Conservation (phyloP, 495 filamentous ascomycete species). For the Aspergillus taichungensis region DNA sequence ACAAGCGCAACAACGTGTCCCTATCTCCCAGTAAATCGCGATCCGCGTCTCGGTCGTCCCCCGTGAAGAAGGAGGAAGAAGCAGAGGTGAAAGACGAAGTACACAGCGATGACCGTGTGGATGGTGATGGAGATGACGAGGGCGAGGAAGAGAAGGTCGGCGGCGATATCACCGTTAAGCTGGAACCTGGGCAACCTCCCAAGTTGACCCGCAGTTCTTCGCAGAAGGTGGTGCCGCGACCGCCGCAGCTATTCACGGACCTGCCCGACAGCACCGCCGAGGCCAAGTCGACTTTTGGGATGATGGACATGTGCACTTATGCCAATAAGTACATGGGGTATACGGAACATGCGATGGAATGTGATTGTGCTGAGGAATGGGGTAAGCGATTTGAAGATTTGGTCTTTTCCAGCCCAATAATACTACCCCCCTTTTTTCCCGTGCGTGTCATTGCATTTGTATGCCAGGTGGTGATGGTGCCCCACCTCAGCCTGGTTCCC, state of each 20-base stretch:
- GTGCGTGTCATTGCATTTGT: no score
- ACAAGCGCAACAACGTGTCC: slow-evolving; percentile 4
- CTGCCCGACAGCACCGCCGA: slow-evolving; percentile 67
- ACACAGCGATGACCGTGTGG: not conserved
- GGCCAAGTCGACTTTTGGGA: slow-evolving; percentile 65
- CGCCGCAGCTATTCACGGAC: slow-evolving; percentile 57
- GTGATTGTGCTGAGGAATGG: slow-evolving; percentile 93
- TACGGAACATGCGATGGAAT: slow-evolving; percentile 89
- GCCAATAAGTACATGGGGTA: slow-evolving; percentile 80
- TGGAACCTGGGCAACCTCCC: slow-evolving; percentile 58
- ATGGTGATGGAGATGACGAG: not conserved
- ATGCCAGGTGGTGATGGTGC: no score
- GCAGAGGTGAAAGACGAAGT: slow-evolving; percentile 2
- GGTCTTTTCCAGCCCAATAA: not conserved
- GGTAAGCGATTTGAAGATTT: slow-evolving; percentile 53
- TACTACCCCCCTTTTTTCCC: not conserved
- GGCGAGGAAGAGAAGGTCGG: slow-evolving; percentile 36
- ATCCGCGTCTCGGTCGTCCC: slow-evolving; percentile 7
- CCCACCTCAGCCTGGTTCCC: no score
- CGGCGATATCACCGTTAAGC: slow-evolving; percentile 53
- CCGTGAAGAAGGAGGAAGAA: slow-evolving; percentile 13
- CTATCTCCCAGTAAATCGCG: slow-evolving; percentile 12
- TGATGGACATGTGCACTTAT: slow-evolving; percentile 78
- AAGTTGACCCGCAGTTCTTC: slow-evolving; percentile 69
- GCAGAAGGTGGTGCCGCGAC: slow-evolving; percentile 53